A percentile compares a stretch with the other conserved stretches of the same genome.
These are phyloP conservation scores for Trifolium repens DNA, from an alignment of 306 rosid genomes.

Conservation along the genomic window DNA sequence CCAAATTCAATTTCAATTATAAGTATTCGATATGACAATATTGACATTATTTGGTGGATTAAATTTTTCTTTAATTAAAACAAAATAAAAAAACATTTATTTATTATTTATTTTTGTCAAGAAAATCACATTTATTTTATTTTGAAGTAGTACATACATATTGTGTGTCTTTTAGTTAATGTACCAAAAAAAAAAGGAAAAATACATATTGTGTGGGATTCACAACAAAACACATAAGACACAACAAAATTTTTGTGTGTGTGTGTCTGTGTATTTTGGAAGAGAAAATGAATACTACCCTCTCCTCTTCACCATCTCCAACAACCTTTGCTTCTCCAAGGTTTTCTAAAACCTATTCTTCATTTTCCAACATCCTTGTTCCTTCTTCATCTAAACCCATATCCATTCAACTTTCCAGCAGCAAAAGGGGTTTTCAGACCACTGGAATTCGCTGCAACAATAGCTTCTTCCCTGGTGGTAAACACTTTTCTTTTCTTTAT, in stretches of 20 bases:
- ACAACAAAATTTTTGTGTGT: not conserved
- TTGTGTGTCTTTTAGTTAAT: no score
- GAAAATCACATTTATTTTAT: no score
- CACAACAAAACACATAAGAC: slow-evolving; percentile 10
- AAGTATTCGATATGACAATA: no score
- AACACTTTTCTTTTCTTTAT: not conserved
- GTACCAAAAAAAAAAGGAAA: no score
- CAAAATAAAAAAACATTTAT: no score
- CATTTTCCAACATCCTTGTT: slow-evolving; percentile 36
- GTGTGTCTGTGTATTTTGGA: not conserved
- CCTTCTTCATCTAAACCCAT: slow-evolving; percentile 39
- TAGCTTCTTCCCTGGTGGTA: slow-evolving; percentile 67
- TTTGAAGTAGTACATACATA: no score
- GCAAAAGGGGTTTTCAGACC: slow-evolving; percentile 43
- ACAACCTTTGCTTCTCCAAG: slow-evolving; percentile 31
- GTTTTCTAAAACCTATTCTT: slow-evolving; percentile 41
- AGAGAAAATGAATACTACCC: slow-evolving; percentile 58
- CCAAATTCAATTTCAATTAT: no score
- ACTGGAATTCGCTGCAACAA: slow-evolving; percentile 50
- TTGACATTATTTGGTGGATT: no score
- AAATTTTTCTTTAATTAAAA: no score
- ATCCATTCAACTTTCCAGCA: slow-evolving; percentile 32
- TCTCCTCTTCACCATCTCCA: slow-evolving; percentile 50
- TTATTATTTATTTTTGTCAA: no score
- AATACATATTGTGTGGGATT: not conserved